phyloP scores from a whole-genome alignment of 352 stramenopile species.

The Phytopythium ostracodes region DNA sequence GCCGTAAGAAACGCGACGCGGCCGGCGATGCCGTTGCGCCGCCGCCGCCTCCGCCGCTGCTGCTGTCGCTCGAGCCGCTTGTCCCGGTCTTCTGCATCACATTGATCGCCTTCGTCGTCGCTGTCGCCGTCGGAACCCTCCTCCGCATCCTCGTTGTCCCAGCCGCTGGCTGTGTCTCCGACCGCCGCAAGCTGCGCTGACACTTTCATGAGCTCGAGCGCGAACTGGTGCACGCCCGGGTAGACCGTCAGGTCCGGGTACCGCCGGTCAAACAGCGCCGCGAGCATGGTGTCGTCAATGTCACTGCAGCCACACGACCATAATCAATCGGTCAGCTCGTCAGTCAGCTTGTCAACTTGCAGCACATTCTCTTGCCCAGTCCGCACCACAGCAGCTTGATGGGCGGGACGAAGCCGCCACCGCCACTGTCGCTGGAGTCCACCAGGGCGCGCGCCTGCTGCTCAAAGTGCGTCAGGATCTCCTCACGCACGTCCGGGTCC shows the following conservation, averaged over 20 bases:
- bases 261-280: conserved; percentile 70
- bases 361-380: neutral
- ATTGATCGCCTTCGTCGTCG: conserved; percentile 22
- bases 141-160: conserved; percentile 10
- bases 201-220: conserved; percentile 59
- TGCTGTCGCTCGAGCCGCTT: conserved; percentile 4
- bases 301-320: conserved; percentile 31
- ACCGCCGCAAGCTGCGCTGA: conserved; percentile 16
- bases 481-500: conserved; percentile 33
- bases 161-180: neutral
- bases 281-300: conserved; percentile 80
- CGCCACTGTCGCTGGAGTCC: neutral
- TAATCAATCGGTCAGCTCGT: neutral
- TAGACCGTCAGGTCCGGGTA: conserved; percentile 84
- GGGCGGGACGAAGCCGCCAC: conserved; percentile 37
- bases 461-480: conserved; percentile 66
- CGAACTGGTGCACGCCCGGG: conserved; percentile 78
- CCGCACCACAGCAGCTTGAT: conserved; percentile 70
- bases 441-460: conserved; percentile 32
- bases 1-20: conserved; percentile 76
- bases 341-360: neutral
- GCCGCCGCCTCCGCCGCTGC: neutral
- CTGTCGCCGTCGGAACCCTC: conserved; percentile 19
- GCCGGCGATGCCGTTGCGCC: conserved; percentile 16
- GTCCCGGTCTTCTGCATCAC: neutral